These are phyloP conservation scores for Geosmithia flava DNA, from an alignment of 2,329 filamentous ascomycete species.

Conservation along the genomic window DNA sequence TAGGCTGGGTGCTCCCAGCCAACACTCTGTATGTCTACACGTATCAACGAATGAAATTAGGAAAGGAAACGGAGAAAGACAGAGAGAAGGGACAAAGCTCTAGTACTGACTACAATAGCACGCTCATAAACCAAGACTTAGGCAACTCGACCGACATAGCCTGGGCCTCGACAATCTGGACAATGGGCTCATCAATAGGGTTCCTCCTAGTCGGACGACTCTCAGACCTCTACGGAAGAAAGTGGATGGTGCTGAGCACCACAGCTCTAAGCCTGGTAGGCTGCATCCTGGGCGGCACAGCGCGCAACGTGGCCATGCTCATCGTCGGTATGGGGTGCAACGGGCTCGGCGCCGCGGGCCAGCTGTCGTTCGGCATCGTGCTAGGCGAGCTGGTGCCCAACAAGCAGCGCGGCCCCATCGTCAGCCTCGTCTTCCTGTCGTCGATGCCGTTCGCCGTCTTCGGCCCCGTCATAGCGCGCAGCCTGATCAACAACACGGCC, in stretches of 20 bases:
- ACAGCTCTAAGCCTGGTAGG: constrained; percentile 21
- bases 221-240: constrained; percentile 27
- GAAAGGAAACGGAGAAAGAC: too few relatives aligned
- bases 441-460: constrained; percentile 27
- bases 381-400: constrained; percentile 31
- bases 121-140: constrained; percentile 18
- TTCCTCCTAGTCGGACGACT: constrained; percentile 28
- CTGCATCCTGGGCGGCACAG: constrained; percentile 20
- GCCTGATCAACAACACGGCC: constrained; percentile 26
- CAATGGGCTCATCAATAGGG: constrained; percentile 22
- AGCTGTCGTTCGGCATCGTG: constrained; percentile 27
- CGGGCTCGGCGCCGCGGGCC: constrained; percentile 24
- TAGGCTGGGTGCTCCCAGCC: constrained; percentile 21
- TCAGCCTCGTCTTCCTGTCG: constrained; percentile 23
- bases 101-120: constrained; percentile 2
- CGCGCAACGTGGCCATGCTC: constrained; percentile 19
- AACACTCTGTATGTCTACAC: constrained; percentile 16
- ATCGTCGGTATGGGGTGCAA: constrained; percentile 24
- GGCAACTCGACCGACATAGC: constrained; percentile 16
- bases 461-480: constrained; percentile 32
- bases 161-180: constrained; percentile 22
- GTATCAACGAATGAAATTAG: neutral
- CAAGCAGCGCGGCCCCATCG: constrained; percentile 21
- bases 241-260: constrained; percentile 23
- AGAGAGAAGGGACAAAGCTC: neutral